Base-by-base conservation (phyloP, 176 grass and related monocot genomes). In the Aegilops umbellulata region DNA sequence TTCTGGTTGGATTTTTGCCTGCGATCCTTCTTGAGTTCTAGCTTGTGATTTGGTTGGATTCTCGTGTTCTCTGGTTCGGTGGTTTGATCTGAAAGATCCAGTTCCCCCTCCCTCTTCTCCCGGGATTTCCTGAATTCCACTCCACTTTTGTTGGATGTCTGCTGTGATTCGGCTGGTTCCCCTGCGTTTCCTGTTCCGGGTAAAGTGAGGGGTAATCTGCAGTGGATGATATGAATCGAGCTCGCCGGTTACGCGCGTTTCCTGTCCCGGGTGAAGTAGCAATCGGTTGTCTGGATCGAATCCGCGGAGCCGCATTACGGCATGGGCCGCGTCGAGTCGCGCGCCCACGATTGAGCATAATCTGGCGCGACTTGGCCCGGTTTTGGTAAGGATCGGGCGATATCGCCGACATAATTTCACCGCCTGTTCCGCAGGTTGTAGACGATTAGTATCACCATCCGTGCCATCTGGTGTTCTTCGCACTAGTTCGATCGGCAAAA, bases 21-120 rank as follows among this genome's bases (percentile, higher is more conserved):
- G 22, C 26, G 27, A 2, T 24, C 58, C 7, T 11, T 42, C 39
- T 42, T 2, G 39, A 42, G 61, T 63, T 70, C 3, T 22, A 77
- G 7, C 51, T 77, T 2, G 68, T 69, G 85, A 76, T 87, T 80
- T 34, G 36, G 65, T 47, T 13, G n/a, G 60, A 69, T 91, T 84
- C 8, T 69, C 25, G 69, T 27, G 39, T 61, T 47, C 8, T 22
- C 10, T 9, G 12, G 23, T 76, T 15, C 66, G 34, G 35, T 17
- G 84, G 8, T 20, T 84, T 88, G 85, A 88, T 91, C 39, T 63
- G 51, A 23, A 85, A 35, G 82, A 75, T 81, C 42, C 41, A 70
- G 4, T 53, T 41, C 66, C 44, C 3, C 15, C 1, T 47, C 44
- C 17, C 26, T 25, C 17, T 68, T 53, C 6, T 29, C 46, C 27